A percentile compares a stretch with the other conserved stretches of the same genome.
These are phyloP conservation scores for Deinandra increscens DNA, from an alignment of 129 eudicot species.

Conservation along the genomic window DNA sequence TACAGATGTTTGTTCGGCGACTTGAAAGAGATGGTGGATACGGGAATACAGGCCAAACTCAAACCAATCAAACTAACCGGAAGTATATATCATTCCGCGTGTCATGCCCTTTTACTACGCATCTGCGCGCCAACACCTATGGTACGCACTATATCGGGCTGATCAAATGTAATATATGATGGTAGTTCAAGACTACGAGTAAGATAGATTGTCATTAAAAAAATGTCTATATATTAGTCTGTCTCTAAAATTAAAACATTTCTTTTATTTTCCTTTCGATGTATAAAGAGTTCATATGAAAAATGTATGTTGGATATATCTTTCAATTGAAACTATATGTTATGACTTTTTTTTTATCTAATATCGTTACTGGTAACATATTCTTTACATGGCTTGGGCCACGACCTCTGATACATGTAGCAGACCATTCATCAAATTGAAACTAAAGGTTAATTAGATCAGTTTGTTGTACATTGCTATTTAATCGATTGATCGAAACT, in stretches of 20 bases:
- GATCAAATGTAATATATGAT: no score
- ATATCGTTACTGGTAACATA: neutral
- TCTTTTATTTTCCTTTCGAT: no score
- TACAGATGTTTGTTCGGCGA: conserved; percentile 57
- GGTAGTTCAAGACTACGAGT: no score
- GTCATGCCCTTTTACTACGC: conserved; percentile 21
- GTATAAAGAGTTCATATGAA: no score
- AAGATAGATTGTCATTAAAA: no score
- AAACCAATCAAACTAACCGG: conserved; percentile 34
- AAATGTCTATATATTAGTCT: no score
- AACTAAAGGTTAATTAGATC: conserved; percentile 56
- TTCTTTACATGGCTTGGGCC: conserved; percentile 52
- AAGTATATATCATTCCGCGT: conserved; percentile 26
- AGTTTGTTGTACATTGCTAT: no score
- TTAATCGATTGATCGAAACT: neutral
- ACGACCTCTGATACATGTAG: conserved; percentile 29
- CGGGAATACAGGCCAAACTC: conserved; percentile 38
- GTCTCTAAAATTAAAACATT: no score
- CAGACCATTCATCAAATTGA: conserved; percentile 41
- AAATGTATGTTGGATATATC: no score
- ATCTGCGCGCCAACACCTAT: neutral
- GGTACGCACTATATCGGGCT: conserved; percentile 23
- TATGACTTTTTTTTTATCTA: no score
- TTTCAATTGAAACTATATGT: no score
- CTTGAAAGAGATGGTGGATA: conserved; percentile 41